phyloP scores from a whole-genome alignment of 139 green algal genomes.

The Haematococcus lacustris region DNA sequence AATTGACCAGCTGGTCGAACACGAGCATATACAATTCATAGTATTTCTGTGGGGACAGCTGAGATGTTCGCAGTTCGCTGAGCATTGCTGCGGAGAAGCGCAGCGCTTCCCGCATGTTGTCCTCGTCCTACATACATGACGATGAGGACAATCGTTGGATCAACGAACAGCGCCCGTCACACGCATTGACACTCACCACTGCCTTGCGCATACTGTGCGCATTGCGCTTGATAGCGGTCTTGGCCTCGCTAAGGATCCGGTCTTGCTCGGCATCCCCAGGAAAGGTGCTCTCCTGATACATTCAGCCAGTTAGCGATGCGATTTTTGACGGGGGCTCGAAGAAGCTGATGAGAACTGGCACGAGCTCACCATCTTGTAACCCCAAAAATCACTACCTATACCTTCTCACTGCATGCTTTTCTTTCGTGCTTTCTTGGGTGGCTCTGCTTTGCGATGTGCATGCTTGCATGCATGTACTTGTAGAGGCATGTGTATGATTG shows the following conservation, averaged over 20 bases:
- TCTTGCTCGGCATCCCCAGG: slow-evolving; percentile 29
- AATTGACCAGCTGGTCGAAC: slow-evolving; percentile 76
- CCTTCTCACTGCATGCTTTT: no score
- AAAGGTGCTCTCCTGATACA: slow-evolving; percentile 10
- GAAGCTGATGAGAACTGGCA: no score
- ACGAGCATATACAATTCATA: slow-evolving; percentile 95
- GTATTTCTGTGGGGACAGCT: slow-evolving; percentile 89
- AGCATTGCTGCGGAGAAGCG: slow-evolving; percentile 83
- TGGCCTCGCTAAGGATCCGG: not conserved
- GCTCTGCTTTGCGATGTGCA: no score
- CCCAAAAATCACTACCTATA: no score
- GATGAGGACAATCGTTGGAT: not conserved
- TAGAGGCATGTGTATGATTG: no score
- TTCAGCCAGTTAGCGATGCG: no score
- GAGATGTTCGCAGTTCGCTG: slow-evolving; percentile 85
- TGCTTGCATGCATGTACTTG: no score
- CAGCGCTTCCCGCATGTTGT: slow-evolving; percentile 91
- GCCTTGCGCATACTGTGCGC: not conserved
- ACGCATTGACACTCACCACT: not conserved
- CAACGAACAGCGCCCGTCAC: no score
- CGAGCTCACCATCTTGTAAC: no score
- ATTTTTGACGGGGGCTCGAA: no score
- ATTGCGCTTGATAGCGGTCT: not conserved
- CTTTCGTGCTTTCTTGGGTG: no score
- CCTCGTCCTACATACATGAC: slow-evolving; percentile 65